These are phyloP conservation scores for Colletotrichum ledebouriae DNA, from an alignment of 2,329 filamentous ascomycete genomes.

Conservation along the genomic window DNA sequence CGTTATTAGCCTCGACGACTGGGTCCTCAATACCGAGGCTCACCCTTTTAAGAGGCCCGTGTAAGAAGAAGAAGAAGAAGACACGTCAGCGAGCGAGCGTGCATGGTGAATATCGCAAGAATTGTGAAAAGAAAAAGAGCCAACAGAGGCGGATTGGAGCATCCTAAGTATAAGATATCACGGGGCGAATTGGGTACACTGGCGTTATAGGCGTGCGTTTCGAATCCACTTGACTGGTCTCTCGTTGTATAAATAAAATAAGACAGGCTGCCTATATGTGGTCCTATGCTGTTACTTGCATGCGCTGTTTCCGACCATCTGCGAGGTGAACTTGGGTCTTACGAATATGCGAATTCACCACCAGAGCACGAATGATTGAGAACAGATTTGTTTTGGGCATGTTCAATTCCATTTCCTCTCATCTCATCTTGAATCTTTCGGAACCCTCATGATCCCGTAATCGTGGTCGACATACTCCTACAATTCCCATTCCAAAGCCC, in stretches of 20 bases:
- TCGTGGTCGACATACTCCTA: constrained; percentile 36
- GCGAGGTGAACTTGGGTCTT: too few species aligned
- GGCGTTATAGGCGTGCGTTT: constrained; percentile 32
- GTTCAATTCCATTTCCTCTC: constrained; percentile 40
- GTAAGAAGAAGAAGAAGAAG: constrained; percentile 34
- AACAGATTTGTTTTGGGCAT: constrained; percentile 12
- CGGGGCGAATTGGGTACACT: constrained; percentile 18
- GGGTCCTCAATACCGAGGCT: constrained; percentile 75
- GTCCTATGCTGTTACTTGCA: too few species aligned
- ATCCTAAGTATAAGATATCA: constrained; percentile 36
- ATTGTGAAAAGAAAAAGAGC: background rate
- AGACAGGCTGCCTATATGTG: too few species aligned
- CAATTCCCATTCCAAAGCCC: constrained; percentile 28
- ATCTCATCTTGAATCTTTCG: constrained; percentile 15
- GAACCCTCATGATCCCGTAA: constrained; percentile 10
- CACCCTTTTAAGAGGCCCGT: constrained; percentile 67
- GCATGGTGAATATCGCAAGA: background rate
- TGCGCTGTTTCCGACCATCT: too few species aligned
- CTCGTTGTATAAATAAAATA: constrained; percentile 28
- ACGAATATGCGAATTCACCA: too few species aligned
- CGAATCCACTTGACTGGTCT: constrained; percentile 1
- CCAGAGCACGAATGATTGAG: background rate
- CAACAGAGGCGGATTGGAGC: background rate
- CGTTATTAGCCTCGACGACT: constrained; percentile 76
- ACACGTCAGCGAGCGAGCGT: constrained; percentile 4